Evolutionary conservation across 2,329 filamentous ascomycete genomes (phyloP).

Genomic region (Hymenoscyphus linearis): DNA sequence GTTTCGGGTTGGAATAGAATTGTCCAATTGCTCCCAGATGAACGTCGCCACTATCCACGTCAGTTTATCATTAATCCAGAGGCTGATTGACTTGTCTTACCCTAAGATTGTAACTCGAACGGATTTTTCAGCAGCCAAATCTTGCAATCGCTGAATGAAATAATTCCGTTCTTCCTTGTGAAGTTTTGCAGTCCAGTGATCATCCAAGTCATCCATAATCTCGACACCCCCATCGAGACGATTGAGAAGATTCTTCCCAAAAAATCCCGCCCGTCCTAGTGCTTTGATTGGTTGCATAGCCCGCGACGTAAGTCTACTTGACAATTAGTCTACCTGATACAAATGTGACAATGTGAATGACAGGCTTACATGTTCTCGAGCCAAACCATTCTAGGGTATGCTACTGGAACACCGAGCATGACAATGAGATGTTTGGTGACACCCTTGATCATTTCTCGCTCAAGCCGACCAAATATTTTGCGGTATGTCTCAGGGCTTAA

Average conservation of each 20-base stretch:
- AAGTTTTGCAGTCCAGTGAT: slow-evolving; percentile 95
- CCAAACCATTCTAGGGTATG: slow-evolving; percentile 73
- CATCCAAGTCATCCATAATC: slow-evolving; percentile 81
- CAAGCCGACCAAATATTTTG: slow-evolving; percentile 78
- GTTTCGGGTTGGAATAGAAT: slow-evolving; percentile 87
- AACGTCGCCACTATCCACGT: slow-evolving; percentile 70
- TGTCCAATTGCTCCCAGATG: slow-evolving; percentile 89
- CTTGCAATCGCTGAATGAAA: slow-evolving; percentile 85
- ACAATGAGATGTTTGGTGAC: slow-evolving; percentile 88
- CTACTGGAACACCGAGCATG: slow-evolving; percentile 76
- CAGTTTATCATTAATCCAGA: slow-evolving; percentile 12
- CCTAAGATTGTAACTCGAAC: slow-evolving; percentile 85
- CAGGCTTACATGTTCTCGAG: slow-evolving; percentile 60
- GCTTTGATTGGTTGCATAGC: slow-evolving; percentile 65
- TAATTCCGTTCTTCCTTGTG: slow-evolving; percentile 87
- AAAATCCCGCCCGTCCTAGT: slow-evolving; percentile 72
- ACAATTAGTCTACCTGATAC: background rate
- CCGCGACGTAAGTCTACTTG: slow-evolving; percentile 3
- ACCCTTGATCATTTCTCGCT: slow-evolving; percentile 74
- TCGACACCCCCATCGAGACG: slow-evolving; percentile 89
- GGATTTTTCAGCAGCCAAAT: slow-evolving; percentile 87
- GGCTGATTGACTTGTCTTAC: slow-evolving; percentile 33
- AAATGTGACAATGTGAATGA: background rate
- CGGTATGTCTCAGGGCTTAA: slow-evolving; percentile 78
- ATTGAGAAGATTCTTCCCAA: slow-evolving; percentile 74